A percentile compares a stretch with the other conserved stretches of the same genome.
phyloP scores from a whole-genome alignment of 306 rosid species.

The Vigna angularis region DNA sequence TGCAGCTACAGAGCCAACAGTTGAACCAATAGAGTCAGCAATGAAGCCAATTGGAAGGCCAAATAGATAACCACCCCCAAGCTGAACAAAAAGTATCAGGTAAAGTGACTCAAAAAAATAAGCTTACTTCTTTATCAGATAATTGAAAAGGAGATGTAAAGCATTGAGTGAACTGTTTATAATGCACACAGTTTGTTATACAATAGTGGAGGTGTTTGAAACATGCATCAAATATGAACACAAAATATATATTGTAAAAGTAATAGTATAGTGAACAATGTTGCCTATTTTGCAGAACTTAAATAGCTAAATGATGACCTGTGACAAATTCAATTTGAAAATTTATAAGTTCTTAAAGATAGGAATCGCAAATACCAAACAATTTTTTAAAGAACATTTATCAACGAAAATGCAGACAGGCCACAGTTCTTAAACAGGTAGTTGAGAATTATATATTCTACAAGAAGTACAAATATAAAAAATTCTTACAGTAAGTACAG shows the following conservation, averaged over 20 bases:
- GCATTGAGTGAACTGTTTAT: neutral
- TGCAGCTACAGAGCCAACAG: constrained; percentile 87
- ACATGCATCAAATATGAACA: neutral
- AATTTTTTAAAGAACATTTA: constrained; percentile 15
- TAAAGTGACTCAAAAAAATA: constrained; percentile 2
- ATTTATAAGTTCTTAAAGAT: neutral
- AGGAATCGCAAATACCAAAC: constrained; percentile 14
- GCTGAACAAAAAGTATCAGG: constrained; percentile 57
- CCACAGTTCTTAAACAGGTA: neutral
- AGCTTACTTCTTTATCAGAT: neutral
- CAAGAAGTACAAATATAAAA: neutral
- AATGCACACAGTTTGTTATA: neutral
- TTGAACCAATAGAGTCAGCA: constrained; percentile 90
- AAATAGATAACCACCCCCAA: constrained; percentile 95
- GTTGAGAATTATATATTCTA: neutral
- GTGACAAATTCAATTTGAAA: constrained; percentile 10
- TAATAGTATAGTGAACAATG: neutral
- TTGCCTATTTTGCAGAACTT: constrained; percentile 1
- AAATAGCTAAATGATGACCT: constrained; percentile 5
- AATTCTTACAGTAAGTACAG: constrained; percentile 82
- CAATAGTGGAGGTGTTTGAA: neutral
- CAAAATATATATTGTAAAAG: neutral
- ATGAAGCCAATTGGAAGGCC: constrained; percentile 82
- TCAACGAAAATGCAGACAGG: constrained; percentile 15
- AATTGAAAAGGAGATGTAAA: constrained; percentile 21